A percentile compares a stretch with the other conserved stretches of the same genome.
phyloP scores from a whole-genome alignment of 352 stramenopile species.

The Hyaloperonospora arabidopsidis region DNA sequence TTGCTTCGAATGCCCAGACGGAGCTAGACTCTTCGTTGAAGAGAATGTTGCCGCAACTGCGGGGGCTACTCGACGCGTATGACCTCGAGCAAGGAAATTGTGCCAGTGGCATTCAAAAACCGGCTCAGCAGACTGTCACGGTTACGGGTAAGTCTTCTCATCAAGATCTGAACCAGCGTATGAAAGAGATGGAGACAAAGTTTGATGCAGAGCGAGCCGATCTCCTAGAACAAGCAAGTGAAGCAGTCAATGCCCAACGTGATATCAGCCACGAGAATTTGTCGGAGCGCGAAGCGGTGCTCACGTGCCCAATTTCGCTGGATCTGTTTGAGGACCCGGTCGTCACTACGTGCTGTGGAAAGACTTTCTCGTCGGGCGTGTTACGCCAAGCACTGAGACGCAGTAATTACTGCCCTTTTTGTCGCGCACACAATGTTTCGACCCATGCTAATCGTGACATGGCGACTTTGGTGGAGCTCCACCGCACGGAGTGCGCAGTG shows the following conservation, averaged over 20 bases:
- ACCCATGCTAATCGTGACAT: conserved; percentile 14
- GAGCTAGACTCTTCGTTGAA: conserved; percentile 9
- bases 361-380: conserved; percentile 18
- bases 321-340: conserved; percentile 24
- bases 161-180: conserved; percentile 3
- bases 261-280: conserved; percentile 8
- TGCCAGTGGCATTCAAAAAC: background rate
- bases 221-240: conserved; percentile 14
- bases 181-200: conserved; percentile 3
- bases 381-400: conserved; percentile 9
- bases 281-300: conserved; percentile 9
- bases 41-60: conserved; percentile 12
- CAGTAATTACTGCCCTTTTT: conserved; percentile 15
- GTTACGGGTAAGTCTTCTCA: background rate
- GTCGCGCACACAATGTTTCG: conserved; percentile 7
- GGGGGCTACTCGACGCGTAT: conserved; percentile 8
- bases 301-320: conserved; percentile 23
- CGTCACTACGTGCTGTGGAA: conserved; percentile 19
- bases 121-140: background rate
- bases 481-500: conserved; percentile 11
- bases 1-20: conserved; percentile 2
- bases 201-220: conserved; percentile 16
- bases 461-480: conserved; percentile 19
- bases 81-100: conserved; percentile 10
- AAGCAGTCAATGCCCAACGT: conserved; percentile 6